These are phyloP conservation scores for Chlamydomonas asymmetrica DNA, from an alignment of 139 green algal genomes.

Conservation along the genomic window DNA sequence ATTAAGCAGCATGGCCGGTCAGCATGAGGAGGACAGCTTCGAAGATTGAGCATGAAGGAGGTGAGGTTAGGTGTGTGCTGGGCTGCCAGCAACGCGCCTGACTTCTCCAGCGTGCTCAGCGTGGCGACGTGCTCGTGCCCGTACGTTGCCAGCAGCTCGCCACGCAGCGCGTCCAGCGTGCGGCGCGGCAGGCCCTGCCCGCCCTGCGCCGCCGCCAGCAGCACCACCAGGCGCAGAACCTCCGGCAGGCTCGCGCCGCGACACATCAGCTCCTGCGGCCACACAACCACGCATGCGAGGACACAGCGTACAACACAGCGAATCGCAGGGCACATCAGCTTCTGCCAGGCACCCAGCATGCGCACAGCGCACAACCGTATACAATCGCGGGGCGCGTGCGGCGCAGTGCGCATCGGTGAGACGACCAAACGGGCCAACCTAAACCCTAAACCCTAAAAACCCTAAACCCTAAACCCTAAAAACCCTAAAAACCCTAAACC, in stretches of 20 bases:
- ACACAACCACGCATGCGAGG: neutral
- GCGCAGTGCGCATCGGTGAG: too few relatives aligned
- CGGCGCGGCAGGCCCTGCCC: constrained; percentile 75
- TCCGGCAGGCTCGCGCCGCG: constrained; percentile 55
- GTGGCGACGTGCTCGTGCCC: constrained; percentile 86
- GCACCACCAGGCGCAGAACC: constrained; percentile 85
- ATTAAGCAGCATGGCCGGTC: too few relatives aligned
- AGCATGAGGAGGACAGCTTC: too few relatives aligned
- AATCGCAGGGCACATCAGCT: too few relatives aligned
- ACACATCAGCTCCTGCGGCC: constrained; percentile 78
- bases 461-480: too few relatives aligned
- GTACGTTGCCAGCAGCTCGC: constrained; percentile 82
- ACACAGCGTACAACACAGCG: neutral
- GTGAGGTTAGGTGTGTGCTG: neutral
- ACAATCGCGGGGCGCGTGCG: too few relatives aligned
- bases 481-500: too few relatives aligned
- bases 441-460: too few relatives aligned
- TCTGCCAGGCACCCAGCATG: too few relatives aligned
- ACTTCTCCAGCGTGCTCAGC: constrained; percentile 66
- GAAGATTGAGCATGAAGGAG: too few relatives aligned
- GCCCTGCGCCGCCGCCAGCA: constrained; percentile 54
- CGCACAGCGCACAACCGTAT: too few relatives aligned
- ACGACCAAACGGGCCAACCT: too few relatives aligned
- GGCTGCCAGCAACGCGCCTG: constrained; percentile 35
- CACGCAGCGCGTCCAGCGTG: constrained; percentile 70